Evolutionary conservation across 306 rosid species (phyloP).

Genomic region (Quercus gilva): DNA sequence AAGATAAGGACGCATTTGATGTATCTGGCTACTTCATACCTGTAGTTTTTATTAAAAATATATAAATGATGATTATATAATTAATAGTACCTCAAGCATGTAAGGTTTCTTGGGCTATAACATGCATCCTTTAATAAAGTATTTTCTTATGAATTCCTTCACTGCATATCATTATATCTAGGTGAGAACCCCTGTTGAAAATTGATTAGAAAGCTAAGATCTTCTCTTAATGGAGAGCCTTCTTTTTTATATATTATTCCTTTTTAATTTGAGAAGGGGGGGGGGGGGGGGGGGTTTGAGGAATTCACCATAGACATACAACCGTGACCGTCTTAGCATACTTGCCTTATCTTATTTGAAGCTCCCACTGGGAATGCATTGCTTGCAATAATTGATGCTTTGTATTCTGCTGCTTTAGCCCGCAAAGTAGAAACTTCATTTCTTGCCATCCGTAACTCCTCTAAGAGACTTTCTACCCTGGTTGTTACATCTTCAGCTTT

Average conservation of each 20-base stretch:
- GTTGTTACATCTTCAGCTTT: conserved; percentile 86
- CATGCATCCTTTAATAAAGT: not conserved
- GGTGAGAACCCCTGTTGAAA: not conserved
- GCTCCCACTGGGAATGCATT: conserved; percentile 64
- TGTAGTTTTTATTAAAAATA: not conserved
- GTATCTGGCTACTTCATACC: not conserved
- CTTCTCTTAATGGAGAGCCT: not conserved
- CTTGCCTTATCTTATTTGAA: conserved; percentile 65
- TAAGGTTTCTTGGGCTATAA: not conserved
- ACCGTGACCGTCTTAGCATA: not conserved
- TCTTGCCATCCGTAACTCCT: conserved; percentile 70
- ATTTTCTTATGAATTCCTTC: not conserved
- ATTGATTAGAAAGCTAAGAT: not conserved
- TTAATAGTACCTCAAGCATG: not conserved
- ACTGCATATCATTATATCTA: not conserved
- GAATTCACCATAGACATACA: not conserved
- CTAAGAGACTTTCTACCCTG: conserved; percentile 76
- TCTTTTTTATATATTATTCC: too few species aligned
- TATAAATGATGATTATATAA: not conserved
- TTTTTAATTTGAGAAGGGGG: too few species aligned
- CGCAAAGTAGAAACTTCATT: conserved; percentile 72
- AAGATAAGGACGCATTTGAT: not conserved
- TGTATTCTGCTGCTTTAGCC: conserved; percentile 73
- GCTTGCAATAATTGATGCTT: conserved; percentile 67
- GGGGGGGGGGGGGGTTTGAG: not conserved